These are phyloP conservation scores for Rubia tinctorum DNA, from an alignment of 305 asterid species.

Conservation along the genomic window DNA sequence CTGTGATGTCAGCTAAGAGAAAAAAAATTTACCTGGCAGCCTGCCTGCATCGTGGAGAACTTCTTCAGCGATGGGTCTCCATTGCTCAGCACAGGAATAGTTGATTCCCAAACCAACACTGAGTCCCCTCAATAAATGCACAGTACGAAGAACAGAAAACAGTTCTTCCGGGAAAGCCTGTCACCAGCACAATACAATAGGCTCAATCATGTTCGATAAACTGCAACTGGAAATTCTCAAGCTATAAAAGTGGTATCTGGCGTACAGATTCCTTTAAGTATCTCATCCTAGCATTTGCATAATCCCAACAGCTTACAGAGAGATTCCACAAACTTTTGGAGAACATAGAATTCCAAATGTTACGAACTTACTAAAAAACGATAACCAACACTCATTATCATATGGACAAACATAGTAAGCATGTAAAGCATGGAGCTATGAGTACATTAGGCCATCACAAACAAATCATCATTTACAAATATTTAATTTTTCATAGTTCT, in stretches of 20 bases:
- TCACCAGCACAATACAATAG: slow-evolving; percentile 6
- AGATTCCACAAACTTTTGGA: background rate
- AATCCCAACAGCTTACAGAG: background rate
- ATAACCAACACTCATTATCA: background rate
- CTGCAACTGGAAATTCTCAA: background rate
- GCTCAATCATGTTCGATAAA: slow-evolving; percentile 5
- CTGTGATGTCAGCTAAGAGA: background rate
- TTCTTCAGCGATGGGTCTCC: slow-evolving; percentile 97
- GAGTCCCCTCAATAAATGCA: slow-evolving; percentile 90
- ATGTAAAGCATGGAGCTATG: background rate
- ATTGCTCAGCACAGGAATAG: slow-evolving; percentile 92
- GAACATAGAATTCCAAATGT: background rate
- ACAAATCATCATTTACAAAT: background rate
- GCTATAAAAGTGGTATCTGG: background rate
- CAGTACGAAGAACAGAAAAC: slow-evolving; percentile 94
- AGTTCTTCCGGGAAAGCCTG: slow-evolving; percentile 98
- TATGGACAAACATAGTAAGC: background rate
- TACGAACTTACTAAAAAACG: background rate
- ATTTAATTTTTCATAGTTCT: background rate
- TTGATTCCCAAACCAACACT: slow-evolving; percentile 94
- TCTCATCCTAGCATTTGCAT: background rate
- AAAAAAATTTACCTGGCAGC: slow-evolving; percentile 43
- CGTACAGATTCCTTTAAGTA: background rate
- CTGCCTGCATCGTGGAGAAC: slow-evolving; percentile 74
- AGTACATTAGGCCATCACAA: background rate